Conservation (phyloP, 768 basidiomycete species). For the Trametes sanguinea region DNA sequence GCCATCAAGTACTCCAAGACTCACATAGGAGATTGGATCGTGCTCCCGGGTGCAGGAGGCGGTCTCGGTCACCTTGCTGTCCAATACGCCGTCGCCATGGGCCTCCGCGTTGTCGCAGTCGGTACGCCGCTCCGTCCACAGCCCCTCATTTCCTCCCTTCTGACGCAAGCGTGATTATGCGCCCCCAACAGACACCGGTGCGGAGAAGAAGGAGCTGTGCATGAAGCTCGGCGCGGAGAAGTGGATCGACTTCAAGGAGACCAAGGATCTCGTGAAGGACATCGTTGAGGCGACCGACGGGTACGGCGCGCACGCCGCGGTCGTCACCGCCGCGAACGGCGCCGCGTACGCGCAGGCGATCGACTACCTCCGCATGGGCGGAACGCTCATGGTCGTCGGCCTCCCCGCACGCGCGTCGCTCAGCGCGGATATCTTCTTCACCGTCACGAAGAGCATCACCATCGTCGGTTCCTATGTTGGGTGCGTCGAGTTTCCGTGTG, state of each 20-base stretch:
- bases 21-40: slow-evolving; percentile 72
- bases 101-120: slow-evolving; percentile 78
- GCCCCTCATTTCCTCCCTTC: no score
- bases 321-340: slow-evolving; percentile 57
- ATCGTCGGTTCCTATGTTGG: slow-evolving; percentile 51
- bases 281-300: slow-evolving; percentile 67
- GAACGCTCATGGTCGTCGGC: slow-evolving; percentile 78
- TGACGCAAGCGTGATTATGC: neutral
- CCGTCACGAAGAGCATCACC: slow-evolving; percentile 62
- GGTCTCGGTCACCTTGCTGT: slow-evolving; percentile 84
- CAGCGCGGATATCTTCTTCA: slow-evolving; percentile 69
- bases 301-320: slow-evolving; percentile 68
- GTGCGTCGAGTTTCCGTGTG: slow-evolving; percentile 21
- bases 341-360: slow-evolving; percentile 56
- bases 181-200: slow-evolving; percentile 59
- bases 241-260: slow-evolving; percentile 77
- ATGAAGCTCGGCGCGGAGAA: slow-evolving; percentile 67
- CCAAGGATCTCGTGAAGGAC: slow-evolving; percentile 63
- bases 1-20: slow-evolving; percentile 75
- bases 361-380: slow-evolving; percentile 74
- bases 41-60: slow-evolving; percentile 76
- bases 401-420: slow-evolving; percentile 60
- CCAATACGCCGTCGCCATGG: slow-evolving; percentile 79
- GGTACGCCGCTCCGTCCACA: slow-evolving; percentile 38
- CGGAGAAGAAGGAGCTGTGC: slow-evolving; percentile 66